These are phyloP conservation scores for Pleurotus platypus DNA, from an alignment of 768 basidiomycete species.

Conservation along the genomic window DNA sequence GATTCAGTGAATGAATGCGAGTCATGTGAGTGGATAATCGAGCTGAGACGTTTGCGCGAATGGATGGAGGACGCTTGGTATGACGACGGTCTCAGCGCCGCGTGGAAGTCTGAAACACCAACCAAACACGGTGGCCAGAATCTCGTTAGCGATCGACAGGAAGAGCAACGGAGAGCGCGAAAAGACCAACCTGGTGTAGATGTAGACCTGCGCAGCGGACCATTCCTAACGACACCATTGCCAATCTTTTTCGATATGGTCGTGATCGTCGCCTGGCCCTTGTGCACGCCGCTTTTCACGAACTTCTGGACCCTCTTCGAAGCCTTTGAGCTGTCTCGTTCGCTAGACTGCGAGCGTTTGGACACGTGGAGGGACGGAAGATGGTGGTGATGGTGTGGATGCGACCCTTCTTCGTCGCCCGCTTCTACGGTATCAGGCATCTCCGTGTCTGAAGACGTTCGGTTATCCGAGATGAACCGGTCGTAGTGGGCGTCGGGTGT, in stretches of 20 bases:
- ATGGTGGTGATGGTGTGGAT: slow-evolving; percentile 10
- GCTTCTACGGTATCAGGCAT: background rate
- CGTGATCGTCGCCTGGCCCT: slow-evolving; percentile 67
- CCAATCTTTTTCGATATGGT: slow-evolving; percentile 79
- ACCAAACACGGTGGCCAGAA: too few relatives aligned
- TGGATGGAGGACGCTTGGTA: slow-evolving; percentile 84
- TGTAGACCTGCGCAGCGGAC: slow-evolving; percentile 50
- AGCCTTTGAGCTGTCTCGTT: slow-evolving; percentile 49
- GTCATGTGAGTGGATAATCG: slow-evolving; percentile 37
- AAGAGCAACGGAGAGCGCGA: too few relatives aligned
- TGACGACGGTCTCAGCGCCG: slow-evolving; percentile 52
- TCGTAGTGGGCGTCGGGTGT: slow-evolving; percentile 40
- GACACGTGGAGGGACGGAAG: slow-evolving; percentile 5
- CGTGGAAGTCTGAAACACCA: slow-evolving; percentile 57
- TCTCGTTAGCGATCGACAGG: too few relatives aligned
- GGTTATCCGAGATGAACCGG: slow-evolving; percentile 9
- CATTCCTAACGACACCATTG: slow-evolving; percentile 57
- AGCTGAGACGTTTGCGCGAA: slow-evolving; percentile 61
- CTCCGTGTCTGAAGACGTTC: slow-evolving; percentile 6
- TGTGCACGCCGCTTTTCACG: slow-evolving; percentile 70
- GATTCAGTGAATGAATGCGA: slow-evolving; percentile 31
- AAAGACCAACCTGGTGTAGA: slow-evolving; percentile 61
- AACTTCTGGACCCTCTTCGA: slow-evolving; percentile 71
- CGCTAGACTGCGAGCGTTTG: slow-evolving; percentile 37
- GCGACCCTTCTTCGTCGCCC: background rate